Conservation (phyloP, 805 yeast species). For the Wickerhamomyces pijperi region DNA sequence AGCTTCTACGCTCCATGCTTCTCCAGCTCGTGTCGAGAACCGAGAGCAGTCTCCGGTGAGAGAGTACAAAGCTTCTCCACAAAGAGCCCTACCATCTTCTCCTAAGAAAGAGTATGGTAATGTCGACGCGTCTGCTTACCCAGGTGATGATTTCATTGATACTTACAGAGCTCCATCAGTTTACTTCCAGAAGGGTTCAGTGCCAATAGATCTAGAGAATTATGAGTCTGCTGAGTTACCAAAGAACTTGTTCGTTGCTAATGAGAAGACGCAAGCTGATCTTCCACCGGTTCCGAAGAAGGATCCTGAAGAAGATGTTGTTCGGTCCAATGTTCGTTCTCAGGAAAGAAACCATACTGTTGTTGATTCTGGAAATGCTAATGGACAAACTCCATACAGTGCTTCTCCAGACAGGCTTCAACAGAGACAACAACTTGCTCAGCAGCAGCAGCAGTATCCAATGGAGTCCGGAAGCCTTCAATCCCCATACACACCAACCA, state of each 20-base stretch:
- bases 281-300: not conserved
- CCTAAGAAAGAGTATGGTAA: not conserved
- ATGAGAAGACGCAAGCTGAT: not conserved
- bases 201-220: not conserved
- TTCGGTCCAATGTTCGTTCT: too few relatives aligned
- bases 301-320: too few relatives aligned
- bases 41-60: not conserved
- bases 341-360: too few relatives aligned
- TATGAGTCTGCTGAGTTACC: not conserved
- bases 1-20: not conserved
- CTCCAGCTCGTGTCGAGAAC: not conserved
- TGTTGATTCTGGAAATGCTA: too few relatives aligned
- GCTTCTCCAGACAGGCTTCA: too few relatives aligned
- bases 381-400: too few relatives aligned
- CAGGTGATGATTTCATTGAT: slow-evolving; percentile 17
- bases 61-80: not conserved
- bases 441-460: too few relatives aligned
- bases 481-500: too few relatives aligned
- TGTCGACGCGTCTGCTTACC: slow-evolving; percentile 1
- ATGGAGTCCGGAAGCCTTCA: too few relatives aligned
- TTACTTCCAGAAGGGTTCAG: not conserved
- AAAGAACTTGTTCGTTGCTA: too few relatives aligned
- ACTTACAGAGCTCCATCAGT: slow-evolving; percentile 10
- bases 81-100: not conserved
- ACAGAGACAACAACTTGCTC: too few relatives aligned